Base-by-base conservation (phyloP, 257 asterid species). In the Primulina tabacum region DNA sequence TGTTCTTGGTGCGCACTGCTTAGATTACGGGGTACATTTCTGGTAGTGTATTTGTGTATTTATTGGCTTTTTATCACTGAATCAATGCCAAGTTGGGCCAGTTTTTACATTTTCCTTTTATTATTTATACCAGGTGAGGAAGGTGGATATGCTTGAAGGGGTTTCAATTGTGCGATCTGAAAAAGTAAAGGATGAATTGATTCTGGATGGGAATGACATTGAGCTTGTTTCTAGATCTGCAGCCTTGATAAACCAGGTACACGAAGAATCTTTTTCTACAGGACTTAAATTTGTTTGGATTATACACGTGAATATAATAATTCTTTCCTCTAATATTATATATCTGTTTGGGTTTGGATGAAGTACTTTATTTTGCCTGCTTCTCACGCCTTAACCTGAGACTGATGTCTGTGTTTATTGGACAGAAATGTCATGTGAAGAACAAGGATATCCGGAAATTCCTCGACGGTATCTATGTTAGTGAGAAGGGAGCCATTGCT, bases 361-460 rank as follows among this genome's bases (percentile, higher is more conserved):
- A 50, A 16, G 20, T 4, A 17, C 57, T 5, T 50, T 50, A 50
- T 50, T 50, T 50, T 16, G 67, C 40, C 38, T 18, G 5, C 20
- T 32, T 17, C 26, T 32, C 21, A 8, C 5, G 8, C 30, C 14
- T 60, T 38, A 8, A 2, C 12, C 71, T 77, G 67, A 73, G 3
- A 12, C 16, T 52, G 4, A 2, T 16, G 26, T 14, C n/a, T 63
- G 7, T 66, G 2, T 68, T 60, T 61, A 0, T 62, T 76, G 5
- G 8, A 55, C 91, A 90, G 97, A 91, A 91, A 87, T 91, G 97
- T 78, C 96, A 87, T 68, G 97, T 89, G 75, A 91, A 91, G 90
- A 91, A 91, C 88, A 91, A 91, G 81, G 97, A 91, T 72, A 91
- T 91, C 62, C 14, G 96, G 60, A 91, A 91, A 82, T 90, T 90